Evolutionary conservation across 2,329 filamentous ascomycete species (phyloP), one percentile per base, ranked within the genome.

Genomic region (Apiospora pterosperma): DNA sequence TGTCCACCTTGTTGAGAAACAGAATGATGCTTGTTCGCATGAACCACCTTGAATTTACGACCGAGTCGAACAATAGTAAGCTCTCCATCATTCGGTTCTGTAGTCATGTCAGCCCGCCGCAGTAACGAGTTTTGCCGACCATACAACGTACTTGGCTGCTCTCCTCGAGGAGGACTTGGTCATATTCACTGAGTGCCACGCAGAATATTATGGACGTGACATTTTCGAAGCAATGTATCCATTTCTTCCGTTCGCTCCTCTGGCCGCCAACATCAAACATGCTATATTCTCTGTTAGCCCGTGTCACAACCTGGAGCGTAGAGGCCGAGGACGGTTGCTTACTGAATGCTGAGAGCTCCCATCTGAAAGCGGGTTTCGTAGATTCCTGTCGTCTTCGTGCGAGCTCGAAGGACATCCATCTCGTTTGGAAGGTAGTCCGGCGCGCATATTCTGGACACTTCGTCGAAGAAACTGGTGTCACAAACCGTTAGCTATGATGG

Each of bases 41-140:
- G 79, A 99, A 99, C 96, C 96, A 99, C 72, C 96, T 86, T 36
- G 96, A 98, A 80, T 99, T 99, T 71, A 99, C 96, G 5, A 99
- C 96, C 1, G 95, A 98, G 79, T 99, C 96, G 76, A 99, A 99
- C 5, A 99, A 85, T 19, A 98, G 88, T 62, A 99, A 79, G 75
- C 93, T 97, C 79, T 99, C 96, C 93, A 98, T 97, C 96, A 99
- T 99, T 68, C 96, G 96, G 77, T 99, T 99, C 93, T 97, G 71
- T 19, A 7, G 4, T 10, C 19, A 25, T 34, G 44, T 59, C 23
- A 58, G 38, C 14, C 10, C 12, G 7, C 42, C 19, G 10, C 31
- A 25, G 11, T 11, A 7, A n/a, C 8, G 31, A 7, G 4, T 5
- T 36, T 28, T 31, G 8, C 28, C 34, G 48, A 28, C 16, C 11